Evolutionary conservation across 148 eudicot species (phyloP).

Genomic region (Heliamphora exappendiculata): DNA sequence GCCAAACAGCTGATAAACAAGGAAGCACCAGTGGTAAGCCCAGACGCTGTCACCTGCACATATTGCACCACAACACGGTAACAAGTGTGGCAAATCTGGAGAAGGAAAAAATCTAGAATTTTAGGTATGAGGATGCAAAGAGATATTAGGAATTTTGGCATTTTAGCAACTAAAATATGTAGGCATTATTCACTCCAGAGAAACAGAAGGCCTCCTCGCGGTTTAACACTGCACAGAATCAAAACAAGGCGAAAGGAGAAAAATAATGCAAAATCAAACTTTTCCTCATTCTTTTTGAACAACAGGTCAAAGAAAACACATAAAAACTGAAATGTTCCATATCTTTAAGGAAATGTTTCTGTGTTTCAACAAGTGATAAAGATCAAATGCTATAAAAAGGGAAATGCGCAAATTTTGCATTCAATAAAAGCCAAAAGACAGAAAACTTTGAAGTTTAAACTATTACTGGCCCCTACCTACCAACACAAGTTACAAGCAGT

Average conservation of each 20-base stretch:
- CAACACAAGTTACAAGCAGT: neutral
- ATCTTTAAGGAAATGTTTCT: neutral
- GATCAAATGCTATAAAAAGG: neutral
- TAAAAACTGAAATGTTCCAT: neutral
- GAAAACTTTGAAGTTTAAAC: neutral
- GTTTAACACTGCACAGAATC: neutral
- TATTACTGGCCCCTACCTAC: neutral
- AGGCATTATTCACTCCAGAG: neutral
- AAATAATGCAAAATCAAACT: neutral
- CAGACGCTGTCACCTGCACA: constrained; percentile 26
- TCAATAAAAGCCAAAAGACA: neutral
- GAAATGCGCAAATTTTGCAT: neutral
- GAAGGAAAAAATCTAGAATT: neutral
- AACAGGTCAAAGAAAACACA: neutral
- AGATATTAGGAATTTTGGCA: no score
- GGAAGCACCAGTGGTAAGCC: constrained; percentile 8
- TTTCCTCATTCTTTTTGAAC: neutral
- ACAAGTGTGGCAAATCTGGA: neutral
- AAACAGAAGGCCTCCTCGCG: neutral
- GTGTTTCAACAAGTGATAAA: neutral
- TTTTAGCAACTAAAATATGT: neutral
- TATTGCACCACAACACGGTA: constrained; percentile 3
- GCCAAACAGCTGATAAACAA: constrained; percentile 10
- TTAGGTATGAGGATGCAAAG: no score
- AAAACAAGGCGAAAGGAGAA: neutral